Conservation (phyloP, 2,329 filamentous ascomycete genomes). For the Cadophora sp. region DNA sequence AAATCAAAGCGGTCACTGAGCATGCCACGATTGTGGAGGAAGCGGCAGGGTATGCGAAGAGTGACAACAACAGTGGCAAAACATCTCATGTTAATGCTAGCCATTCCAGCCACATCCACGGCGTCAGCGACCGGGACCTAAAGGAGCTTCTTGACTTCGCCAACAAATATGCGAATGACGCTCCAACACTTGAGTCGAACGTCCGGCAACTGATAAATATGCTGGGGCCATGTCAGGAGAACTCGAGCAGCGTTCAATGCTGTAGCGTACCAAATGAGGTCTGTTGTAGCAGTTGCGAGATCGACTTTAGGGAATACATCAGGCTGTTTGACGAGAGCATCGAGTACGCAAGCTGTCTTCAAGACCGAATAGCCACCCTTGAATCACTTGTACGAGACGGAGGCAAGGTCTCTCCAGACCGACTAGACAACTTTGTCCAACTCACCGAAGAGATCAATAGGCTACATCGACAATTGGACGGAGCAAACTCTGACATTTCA, state of each 20-base stretch:
- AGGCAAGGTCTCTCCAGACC: not conserved
- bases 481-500: not conserved
- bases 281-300: not conserved
- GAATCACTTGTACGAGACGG: not conserved
- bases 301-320: constrained; percentile 4
- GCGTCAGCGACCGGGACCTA: not conserved
- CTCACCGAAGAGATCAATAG: not conserved
- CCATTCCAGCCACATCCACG: not conserved
- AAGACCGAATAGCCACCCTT: not conserved
- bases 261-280: not conserved
- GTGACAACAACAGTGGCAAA: not conserved
- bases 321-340: not conserved
- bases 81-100: not conserved
- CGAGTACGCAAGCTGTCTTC: not conserved
- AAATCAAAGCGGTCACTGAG: constrained; percentile 1
- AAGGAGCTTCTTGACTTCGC: constrained; percentile 7
- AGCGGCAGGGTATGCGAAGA: not conserved
- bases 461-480: not conserved
- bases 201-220: not conserved
- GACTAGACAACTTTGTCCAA: not conserved
- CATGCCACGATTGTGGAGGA: not conserved
- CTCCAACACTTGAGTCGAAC: not conserved
- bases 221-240: not conserved
- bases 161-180: not conserved
- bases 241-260: not conserved